A percentile compares a stretch with the other conserved stretches of the same genome.
phyloP scores from a whole-genome alignment of 2,329 filamentous ascomycete species.

The Nannizziopsis barbatae region DNA sequence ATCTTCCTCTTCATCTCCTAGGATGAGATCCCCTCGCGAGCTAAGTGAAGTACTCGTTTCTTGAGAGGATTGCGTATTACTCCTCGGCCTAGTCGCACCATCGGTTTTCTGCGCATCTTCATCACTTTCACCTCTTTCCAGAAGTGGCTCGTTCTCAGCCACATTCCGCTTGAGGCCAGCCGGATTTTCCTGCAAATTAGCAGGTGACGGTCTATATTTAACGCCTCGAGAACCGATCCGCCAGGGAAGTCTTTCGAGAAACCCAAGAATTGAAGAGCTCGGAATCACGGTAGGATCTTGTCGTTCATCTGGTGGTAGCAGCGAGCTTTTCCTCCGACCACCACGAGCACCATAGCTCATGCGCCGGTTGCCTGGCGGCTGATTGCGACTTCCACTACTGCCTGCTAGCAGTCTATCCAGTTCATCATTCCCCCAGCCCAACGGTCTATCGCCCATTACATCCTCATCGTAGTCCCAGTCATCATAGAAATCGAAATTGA shows the following conservation, averaged over 20 bases:
- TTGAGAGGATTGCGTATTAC: slow-evolving; percentile 66
- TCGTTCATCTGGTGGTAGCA: slow-evolving; percentile 39
- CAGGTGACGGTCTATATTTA: slow-evolving; percentile 80
- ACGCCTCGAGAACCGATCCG: slow-evolving; percentile 66
- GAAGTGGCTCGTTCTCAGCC: slow-evolving; percentile 54
- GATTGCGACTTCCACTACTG: slow-evolving; percentile 41
- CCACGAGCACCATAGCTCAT: slow-evolving; percentile 78
- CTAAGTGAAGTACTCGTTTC: slow-evolving; percentile 76
- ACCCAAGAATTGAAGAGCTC: slow-evolving; percentile 72
- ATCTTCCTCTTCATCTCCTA: slow-evolving; percentile 86
- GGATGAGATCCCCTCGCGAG: slow-evolving; percentile 80
- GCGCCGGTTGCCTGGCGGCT: slow-evolving; percentile 61
- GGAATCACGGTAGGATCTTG: slow-evolving; percentile 80
- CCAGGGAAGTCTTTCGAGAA: slow-evolving; percentile 73
- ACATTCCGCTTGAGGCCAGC: slow-evolving; percentile 42
- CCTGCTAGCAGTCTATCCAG: slow-evolving; percentile 72
- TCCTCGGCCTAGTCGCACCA: slow-evolving; percentile 44
- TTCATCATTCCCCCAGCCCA: slow-evolving; percentile 74
- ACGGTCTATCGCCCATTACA: slow-evolving; percentile 42
- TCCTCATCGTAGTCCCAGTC: slow-evolving; percentile 69
- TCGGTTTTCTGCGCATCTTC: slow-evolving; percentile 22
- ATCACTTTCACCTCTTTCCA: slow-evolving; percentile 47
- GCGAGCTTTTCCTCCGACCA: slow-evolving; percentile 47
- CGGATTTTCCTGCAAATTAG: slow-evolving; percentile 80
- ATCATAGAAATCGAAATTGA: slow-evolving; percentile 94